phyloP scores from a whole-genome alignment of 2,329 filamentous ascomycete genomes.

The Trichoderma polysporum region DNA sequence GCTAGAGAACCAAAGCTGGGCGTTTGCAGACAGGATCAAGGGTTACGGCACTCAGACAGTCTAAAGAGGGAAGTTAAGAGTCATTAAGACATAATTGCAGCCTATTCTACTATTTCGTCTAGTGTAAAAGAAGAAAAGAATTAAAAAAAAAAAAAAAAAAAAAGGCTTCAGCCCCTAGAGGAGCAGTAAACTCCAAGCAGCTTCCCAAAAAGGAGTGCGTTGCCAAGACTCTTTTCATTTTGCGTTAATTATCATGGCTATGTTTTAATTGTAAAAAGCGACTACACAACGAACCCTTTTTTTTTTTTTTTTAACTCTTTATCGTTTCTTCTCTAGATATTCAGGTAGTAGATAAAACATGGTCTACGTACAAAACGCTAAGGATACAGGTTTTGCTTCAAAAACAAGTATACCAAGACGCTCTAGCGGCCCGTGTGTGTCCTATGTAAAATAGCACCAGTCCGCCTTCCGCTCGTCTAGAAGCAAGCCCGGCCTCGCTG shows the following conservation, averaged over 20 bases:
- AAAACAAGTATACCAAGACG: constrained; percentile 8
- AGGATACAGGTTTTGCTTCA: constrained; percentile 3
- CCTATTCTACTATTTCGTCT: neutral
- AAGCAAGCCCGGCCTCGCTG: neutral
- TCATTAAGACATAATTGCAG: neutral
- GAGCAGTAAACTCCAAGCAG: neutral
- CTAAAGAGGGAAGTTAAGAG: constrained; percentile 33
- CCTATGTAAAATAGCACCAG: neutral
- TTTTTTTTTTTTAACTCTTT: neutral
- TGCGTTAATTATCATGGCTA: neutral
- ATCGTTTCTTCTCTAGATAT: neutral
- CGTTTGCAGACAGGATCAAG: constrained; percentile 90
- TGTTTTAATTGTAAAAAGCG: neutral
- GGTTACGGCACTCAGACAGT: constrained; percentile 88
- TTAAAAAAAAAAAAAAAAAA: neutral
- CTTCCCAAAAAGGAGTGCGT: neutral
- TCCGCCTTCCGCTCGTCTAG: neutral
- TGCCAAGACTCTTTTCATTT: too few relatives aligned
- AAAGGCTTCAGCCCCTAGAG: neutral
- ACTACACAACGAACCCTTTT: neutral
- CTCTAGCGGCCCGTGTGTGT: neutral
- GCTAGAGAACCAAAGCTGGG: constrained; percentile 96
- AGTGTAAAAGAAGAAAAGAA: neutral
- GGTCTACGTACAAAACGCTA: constrained; percentile 8
- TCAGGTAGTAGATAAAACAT: neutral